Percentiles rank a stretch among this genome's conserved stretches.
Conservation (phyloP, 2,329 filamentous ascomycete genomes). For the Colletotrichum salicis region DNA sequence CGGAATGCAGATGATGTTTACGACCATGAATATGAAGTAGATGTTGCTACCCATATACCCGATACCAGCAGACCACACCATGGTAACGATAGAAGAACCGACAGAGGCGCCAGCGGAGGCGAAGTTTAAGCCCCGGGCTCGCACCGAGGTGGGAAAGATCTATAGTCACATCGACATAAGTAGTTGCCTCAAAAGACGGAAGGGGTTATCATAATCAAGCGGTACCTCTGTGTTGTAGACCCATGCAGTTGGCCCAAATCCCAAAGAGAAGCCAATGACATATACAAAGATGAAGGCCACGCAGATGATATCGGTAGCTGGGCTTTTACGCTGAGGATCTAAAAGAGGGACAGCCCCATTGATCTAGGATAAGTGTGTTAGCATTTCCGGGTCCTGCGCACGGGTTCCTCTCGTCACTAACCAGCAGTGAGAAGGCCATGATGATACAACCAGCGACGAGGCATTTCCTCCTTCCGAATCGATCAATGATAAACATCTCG, state of each 20-base stretch:
- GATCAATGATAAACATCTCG: constrained; percentile 68
- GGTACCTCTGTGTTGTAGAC: constrained; percentile 67
- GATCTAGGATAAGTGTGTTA: constrained; percentile 48
- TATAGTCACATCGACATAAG: constrained; percentile 32
- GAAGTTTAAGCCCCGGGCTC: constrained; percentile 66
- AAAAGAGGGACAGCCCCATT: constrained; percentile 63
- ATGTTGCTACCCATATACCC: constrained; percentile 60
- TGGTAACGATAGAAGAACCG: constrained; percentile 63
- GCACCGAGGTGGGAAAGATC: constrained; percentile 68
- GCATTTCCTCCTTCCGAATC: constrained; percentile 59
- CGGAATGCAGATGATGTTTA: constrained; percentile 60
- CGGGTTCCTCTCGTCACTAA: constrained; percentile 42
- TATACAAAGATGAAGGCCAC: constrained; percentile 68
- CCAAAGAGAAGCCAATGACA: constrained; percentile 66
- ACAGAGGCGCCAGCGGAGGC: constrained; percentile 65
- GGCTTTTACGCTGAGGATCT: constrained; percentile 61
- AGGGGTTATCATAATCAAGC: background rate
- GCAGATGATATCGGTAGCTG: constrained; percentile 59
- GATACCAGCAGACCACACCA: constrained; percentile 67
- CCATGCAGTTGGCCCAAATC: constrained; percentile 67
- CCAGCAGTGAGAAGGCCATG: constrained; percentile 65
- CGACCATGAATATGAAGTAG: constrained; percentile 68
- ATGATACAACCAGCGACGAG: constrained; percentile 60
- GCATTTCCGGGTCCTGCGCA: background rate
- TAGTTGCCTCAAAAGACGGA: background rate